Evolutionary conservation across 192 early-diverging fungal genomes (phyloP), one percentile per base, ranked within the genome.

Genomic region (Dimargaris xerosporica): DNA sequence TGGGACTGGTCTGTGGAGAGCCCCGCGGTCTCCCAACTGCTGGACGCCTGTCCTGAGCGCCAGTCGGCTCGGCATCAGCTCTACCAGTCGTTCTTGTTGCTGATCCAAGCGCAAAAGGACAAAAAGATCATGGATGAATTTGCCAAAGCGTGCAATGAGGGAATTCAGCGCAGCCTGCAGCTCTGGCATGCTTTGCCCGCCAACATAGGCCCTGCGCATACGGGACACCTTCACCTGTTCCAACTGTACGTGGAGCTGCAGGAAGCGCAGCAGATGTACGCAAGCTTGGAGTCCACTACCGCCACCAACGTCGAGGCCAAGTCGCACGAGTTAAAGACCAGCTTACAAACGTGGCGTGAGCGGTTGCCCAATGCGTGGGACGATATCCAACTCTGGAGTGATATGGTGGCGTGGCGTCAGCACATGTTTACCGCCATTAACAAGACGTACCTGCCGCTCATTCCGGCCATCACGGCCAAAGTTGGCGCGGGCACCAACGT

Each of bases 341-440:
- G 88, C 23, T 71, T 99, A 23, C 80, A 85, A 59, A 98, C 91
- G 5, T 99, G 97, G 97, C 76, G 95, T 64, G 97, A 99, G 64
- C 81, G 97, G 16, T 73, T 98, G 46, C 97, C 97, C 15, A 98
- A 95, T 68, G 77, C 79, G 44, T 95, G 92, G 90, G 95, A 98
- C 66, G 92, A 96, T 65, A 98, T 99, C 69, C 88, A 89, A 61
- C 77, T 99, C 10, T 99, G 97, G 97, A 94, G 91, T 65, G 91
- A 97, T 63, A 67, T 98, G 51, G 91, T 99, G 6, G 89, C 93
- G 12, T 99, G 95, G 95, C 79, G 97, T 31, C 93, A 95, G 71
- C 95, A 98, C 61, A 86, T 97, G 13, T 99, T 99, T 66, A 82
- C 85, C 55, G 88, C 88, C 9, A 93, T 99, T 71, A 99, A 98